Evolutionary conservation across 192 early-diverging fungal genomes (phyloP), one percentile per base, ranked within the genome.

Genomic region (Lobosporangium transversale): DNA sequence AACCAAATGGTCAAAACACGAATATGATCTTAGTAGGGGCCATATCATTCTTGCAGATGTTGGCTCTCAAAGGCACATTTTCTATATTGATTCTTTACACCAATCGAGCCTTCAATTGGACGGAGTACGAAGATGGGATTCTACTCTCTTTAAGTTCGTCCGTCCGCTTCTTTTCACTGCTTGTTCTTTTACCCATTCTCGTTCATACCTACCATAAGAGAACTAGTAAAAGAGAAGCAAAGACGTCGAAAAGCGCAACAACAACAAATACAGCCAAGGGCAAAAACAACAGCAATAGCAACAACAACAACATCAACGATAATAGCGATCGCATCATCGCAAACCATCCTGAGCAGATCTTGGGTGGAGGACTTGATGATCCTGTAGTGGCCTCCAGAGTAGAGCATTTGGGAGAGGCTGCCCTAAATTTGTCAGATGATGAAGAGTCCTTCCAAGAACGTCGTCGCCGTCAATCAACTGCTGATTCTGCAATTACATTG

Each of bases 21-120:
- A 67, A 67, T 45, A 47, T 76, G 26, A 57, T 76, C 36, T 29
- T 76, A n/a, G 24, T 76, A 12, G 64, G 33, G 0, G 52, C 64
- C 4, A 76, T 67, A 18, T 66, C 73, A 2, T 76, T 76, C 40
- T 17, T 76, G 1, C 52, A 61, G 35, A 67, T 32, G 4, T 36
- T 76, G 64, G 63, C 59, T 0, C 30, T 76, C 8, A 67, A 62
- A 11, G 73, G 73, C 17, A 62, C 73, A 2, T 62, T 67, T n/a
- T 62, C 73, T 8, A 53, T 76, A 0, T 29, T 76, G 45, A 62
- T 76, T 33, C 58, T 85, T 1, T 85, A 85, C 59, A 80, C 84
- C 2, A 81, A 78, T 71, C 32, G 68, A 11, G 32, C 61, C 26
- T 85, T 85, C 59, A 23, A 62, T 51, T 85, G 84, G 84, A 78